Percentiles rank a stretch among this genome's conserved stretches.
Evolutionary conservation across 371 early-diverging fungal genomes (phyloP).

Genomic region (Parasitella parasitica): DNA sequence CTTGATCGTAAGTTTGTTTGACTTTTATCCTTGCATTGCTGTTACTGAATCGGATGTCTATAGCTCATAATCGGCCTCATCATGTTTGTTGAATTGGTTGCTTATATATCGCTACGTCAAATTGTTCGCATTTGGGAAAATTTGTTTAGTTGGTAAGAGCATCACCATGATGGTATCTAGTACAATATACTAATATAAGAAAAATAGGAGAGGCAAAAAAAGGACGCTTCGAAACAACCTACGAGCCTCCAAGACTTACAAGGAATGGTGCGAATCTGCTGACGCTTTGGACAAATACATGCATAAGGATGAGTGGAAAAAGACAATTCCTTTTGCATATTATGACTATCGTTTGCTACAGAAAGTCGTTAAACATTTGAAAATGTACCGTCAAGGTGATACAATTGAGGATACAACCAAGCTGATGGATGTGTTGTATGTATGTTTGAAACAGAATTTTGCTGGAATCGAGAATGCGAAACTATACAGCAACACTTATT

Average conservation of each 20-base stretch:
- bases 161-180: neutral
- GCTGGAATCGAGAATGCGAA: constrained; percentile 77
- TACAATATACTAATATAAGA: too few species aligned
- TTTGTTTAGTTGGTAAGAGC: constrained; percentile 61
- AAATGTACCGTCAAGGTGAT: constrained; percentile 31
- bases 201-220: constrained; percentile 58
- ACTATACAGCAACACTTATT: constrained; percentile 75
- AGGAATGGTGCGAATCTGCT: constrained; percentile 75
- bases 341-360: constrained; percentile 72
- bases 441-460: constrained; percentile 77
- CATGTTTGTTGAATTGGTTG: constrained; percentile 66
- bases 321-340: constrained; percentile 57
- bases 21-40: too few species aligned
- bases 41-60: too few species aligned
- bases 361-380: constrained; percentile 59
- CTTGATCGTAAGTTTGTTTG: constrained; percentile 49
- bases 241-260: constrained; percentile 55
- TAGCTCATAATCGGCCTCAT: constrained; percentile 61
- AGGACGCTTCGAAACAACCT: constrained; percentile 50
- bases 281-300: constrained; percentile 69
- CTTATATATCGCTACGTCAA: constrained; percentile 70
- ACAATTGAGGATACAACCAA: constrained; percentile 33
- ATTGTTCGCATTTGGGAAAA: constrained; percentile 77
- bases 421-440: constrained; percentile 54
- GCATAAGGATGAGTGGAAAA: constrained; percentile 74